phyloP scores from a whole-genome alignment of 192 early-diverging fungal genomes.

The Oehlia diaphana region DNA sequence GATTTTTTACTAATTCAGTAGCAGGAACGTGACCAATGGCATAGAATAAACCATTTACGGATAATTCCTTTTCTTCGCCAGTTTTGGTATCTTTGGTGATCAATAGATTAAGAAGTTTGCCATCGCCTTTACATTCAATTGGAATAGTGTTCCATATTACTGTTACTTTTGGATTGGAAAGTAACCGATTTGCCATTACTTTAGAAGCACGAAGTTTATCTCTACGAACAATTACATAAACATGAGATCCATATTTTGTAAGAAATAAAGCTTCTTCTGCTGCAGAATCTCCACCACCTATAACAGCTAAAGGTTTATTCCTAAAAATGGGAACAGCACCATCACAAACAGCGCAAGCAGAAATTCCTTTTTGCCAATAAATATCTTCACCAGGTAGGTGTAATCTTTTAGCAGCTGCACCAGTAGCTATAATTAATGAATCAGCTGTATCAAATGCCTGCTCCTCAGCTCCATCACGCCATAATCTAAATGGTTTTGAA shows the following conservation, averaged over 20 bases:
- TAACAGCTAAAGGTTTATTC: constrained; percentile 91
- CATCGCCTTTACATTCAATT: constrained; percentile 85
- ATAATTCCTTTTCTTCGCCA: constrained; percentile 61
- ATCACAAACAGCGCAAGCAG: constrained; percentile 98
- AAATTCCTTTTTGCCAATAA: constrained; percentile 99
- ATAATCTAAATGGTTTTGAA: constrained; percentile 81
- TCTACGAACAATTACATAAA: constrained; percentile 91
- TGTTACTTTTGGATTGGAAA: constrained; percentile 87
- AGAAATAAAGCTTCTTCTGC: constrained; percentile 96
- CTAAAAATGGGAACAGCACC: constrained; percentile 97
- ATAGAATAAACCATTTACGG: constrained; percentile 93
- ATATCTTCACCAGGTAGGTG: constrained; percentile 85
- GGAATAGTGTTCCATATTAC: constrained; percentile 90
- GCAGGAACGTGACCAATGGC: constrained; percentile 97
- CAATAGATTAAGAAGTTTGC: constrained; percentile 70
- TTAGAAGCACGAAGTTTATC: constrained; percentile 95
- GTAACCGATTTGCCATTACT: constrained; percentile 91
- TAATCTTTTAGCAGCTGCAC: constrained; percentile 96
- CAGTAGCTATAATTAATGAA: constrained; percentile 92
- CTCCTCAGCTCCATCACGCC: constrained; percentile 79
- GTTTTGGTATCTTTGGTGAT: constrained; percentile 78
- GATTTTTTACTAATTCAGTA: constrained; percentile 69
- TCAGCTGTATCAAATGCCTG: constrained; percentile 74
- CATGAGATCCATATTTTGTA: constrained; percentile 95
- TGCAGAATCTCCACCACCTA: constrained; percentile 96